Evolutionary conservation across 2,329 filamentous ascomycete species (phyloP).

Genomic region (Zymoseptoria passerinii): DNA sequence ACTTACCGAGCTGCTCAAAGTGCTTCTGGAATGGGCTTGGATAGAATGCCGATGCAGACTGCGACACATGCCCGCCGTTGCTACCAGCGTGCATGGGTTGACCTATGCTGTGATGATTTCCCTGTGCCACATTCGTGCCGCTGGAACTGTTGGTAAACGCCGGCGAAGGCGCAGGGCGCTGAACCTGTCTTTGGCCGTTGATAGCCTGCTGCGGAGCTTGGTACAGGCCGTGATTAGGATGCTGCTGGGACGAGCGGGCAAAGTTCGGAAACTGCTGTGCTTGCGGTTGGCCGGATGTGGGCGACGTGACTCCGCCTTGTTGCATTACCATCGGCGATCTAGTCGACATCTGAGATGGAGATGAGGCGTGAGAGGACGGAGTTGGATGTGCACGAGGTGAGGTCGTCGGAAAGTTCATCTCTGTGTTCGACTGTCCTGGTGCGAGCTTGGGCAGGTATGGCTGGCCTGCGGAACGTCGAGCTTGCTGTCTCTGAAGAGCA

Average conservation of each 20-base stretch:
- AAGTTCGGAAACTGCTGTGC: slow-evolving; percentile 36
- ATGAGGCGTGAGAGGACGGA: slow-evolving; percentile 68
- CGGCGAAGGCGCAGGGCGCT: slow-evolving; percentile 14
- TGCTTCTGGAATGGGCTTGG: slow-evolving; percentile 86
- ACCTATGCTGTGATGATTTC: slow-evolving; percentile 14
- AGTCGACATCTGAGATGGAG: slow-evolving; percentile 49
- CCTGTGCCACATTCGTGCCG: slow-evolving; percentile 25
- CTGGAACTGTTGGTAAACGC: slow-evolving; percentile 24
- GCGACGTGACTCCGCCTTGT: slow-evolving; percentile 54
- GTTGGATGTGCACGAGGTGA: slow-evolving; percentile 74
- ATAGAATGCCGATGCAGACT: slow-evolving; percentile 54
- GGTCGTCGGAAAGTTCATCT: slow-evolving; percentile 40
- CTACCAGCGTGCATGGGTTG: slow-evolving; percentile 28
- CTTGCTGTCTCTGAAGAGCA: slow-evolving; percentile 65
- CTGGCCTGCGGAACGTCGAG: slow-evolving; percentile 28
- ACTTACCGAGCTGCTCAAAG: slow-evolving; percentile 91
- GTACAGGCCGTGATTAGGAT: slow-evolving; percentile 37
- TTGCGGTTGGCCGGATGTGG: slow-evolving; percentile 49
- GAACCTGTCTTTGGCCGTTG: slow-evolving; percentile 17
- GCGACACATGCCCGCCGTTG: slow-evolving; percentile 25
- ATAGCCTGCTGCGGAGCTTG: slow-evolving; percentile 33
- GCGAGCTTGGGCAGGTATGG: slow-evolving; percentile 29
- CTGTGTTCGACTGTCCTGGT: slow-evolving; percentile 34
- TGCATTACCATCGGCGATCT: slow-evolving; percentile 54
- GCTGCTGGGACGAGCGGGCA: slow-evolving; percentile 30